These are phyloP conservation scores for Pseudozyma sp. DNA, from an alignment of 1,284 basidiomycete species.

Conservation along the genomic window DNA sequence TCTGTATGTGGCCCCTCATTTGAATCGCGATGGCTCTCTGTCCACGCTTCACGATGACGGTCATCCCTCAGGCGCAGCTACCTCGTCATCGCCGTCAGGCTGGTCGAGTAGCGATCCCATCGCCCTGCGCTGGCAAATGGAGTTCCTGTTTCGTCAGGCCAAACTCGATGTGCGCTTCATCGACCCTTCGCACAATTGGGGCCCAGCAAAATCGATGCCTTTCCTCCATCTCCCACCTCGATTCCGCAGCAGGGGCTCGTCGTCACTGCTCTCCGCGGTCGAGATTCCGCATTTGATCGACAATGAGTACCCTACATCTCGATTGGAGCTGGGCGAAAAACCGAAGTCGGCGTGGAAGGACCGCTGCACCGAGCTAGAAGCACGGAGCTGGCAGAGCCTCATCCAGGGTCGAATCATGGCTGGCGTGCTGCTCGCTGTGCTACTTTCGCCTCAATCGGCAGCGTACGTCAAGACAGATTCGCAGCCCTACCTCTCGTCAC, in stretches of 20 bases:
- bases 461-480: slow-evolving; percentile 14
- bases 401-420: slow-evolving; percentile 45
- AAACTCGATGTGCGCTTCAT: slow-evolving; percentile 49
- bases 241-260: slow-evolving; percentile 14
- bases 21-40: slow-evolving; percentile 37
- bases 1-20: slow-evolving; percentile 50
- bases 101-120: slow-evolving; percentile 63
- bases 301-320: slow-evolving; percentile 43
- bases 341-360: slow-evolving; percentile 10
- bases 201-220: slow-evolving; percentile 53
- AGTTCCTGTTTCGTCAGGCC: slow-evolving; percentile 50
- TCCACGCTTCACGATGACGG: slow-evolving; percentile 10
- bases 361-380: slow-evolving; percentile 28
- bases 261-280: slow-evolving; percentile 33
- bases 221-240: slow-evolving; percentile 51
- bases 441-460: slow-evolving; percentile 37
- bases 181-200: slow-evolving; percentile 53
- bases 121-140: slow-evolving; percentile 62
- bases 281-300: slow-evolving; percentile 50
- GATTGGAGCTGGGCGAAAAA: slow-evolving; percentile 49
- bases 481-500: slow-evolving; percentile 32
- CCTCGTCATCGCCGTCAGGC: slow-evolving; percentile 1
- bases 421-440: slow-evolving; percentile 35
- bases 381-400: slow-evolving; percentile 41
- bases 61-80: background rate